A percentile compares a stretch with the other conserved stretches of the same genome.
These are phyloP conservation scores for Mycena amicta DNA, from an alignment of 768 basidiomycete species.

Conservation along the genomic window DNA sequence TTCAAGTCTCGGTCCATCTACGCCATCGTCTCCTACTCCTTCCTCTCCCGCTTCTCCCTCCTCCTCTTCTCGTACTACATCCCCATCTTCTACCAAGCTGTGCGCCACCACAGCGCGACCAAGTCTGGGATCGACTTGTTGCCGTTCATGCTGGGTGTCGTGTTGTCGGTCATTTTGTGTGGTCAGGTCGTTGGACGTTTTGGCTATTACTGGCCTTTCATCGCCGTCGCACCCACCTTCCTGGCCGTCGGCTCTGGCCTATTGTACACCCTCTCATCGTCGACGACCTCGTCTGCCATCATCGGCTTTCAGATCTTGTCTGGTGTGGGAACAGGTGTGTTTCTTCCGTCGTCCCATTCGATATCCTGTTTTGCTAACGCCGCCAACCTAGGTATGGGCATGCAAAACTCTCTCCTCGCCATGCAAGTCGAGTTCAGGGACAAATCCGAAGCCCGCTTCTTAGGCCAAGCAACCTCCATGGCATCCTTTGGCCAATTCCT, in stretches of 20 bases:
- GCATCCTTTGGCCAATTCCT: no score
- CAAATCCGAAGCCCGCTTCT: background rate
- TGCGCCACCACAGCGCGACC: background rate
- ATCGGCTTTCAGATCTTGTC: conserved; percentile 23
- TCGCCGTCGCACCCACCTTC: conserved; percentile 6
- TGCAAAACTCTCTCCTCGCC: no score
- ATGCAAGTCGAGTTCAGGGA: conserved; percentile 21
- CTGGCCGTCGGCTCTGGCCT: conserved; percentile 19
- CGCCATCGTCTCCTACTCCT: background rate
- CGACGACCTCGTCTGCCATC: background rate
- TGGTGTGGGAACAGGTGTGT: conserved; percentile 23
- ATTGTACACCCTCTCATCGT: conserved; percentile 8
- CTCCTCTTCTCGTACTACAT: conserved; percentile 1
- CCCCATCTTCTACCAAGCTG: no score
- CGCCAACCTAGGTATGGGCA: conserved; percentile 21
- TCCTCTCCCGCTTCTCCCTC: background rate
- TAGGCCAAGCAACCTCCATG: conserved; percentile 21
- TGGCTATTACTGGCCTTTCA: conserved; percentile 4
- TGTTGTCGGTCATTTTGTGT: background rate
- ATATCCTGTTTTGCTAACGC: no score
- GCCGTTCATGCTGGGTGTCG: background rate
- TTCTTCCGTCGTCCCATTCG: no score
- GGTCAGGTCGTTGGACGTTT: background rate
- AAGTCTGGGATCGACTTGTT: no score
- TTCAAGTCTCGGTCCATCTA: no score